phyloP scores from a whole-genome alignment of 2,329 filamentous ascomycete species.

The Fusarium metavorans region DNA sequence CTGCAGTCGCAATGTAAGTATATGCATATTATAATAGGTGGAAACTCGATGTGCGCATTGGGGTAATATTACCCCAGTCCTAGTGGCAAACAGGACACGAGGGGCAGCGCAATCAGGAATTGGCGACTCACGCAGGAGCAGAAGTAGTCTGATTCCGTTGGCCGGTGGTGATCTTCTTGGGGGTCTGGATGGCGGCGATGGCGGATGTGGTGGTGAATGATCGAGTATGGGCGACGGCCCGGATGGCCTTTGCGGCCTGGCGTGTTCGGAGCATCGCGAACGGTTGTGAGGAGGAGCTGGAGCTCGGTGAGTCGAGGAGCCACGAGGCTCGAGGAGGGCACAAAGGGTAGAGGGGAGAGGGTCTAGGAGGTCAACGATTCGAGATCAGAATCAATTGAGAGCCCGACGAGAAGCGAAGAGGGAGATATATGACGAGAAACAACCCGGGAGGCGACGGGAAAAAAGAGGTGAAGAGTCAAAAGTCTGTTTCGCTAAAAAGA shows the following conservation, averaged over 20 bases:
- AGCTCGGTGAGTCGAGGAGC: conserved; percentile 21
- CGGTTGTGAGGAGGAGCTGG: conserved; percentile 23
- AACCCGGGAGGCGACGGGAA: conserved; percentile 22
- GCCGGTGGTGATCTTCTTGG: conserved; percentile 13
- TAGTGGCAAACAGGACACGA: conserved; percentile 14
- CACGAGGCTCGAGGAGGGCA: conserved; percentile 14
- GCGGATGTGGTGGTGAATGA: conserved; percentile 55
- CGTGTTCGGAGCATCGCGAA: conserved; percentile 29
- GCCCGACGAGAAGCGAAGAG: conserved; percentile 7
- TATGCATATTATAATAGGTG: conserved; percentile 15
- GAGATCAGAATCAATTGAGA: conserved; percentile 31
- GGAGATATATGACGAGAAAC: conserved; percentile 16
- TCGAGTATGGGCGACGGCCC: conserved; percentile 56
- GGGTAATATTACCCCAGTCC: conserved; percentile 2
- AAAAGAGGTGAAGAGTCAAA: conserved; percentile 17
- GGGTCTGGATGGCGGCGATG: conserved; percentile 50
- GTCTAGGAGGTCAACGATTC: conserved; percentile 12
- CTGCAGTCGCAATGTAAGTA: conserved; percentile 39
- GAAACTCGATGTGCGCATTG: conserved; percentile 6
- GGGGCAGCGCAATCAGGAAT: conserved; percentile 18
- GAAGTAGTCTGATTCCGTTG: conserved; percentile 28
- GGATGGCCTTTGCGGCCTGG: conserved; percentile 54
- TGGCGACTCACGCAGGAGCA: conserved; percentile 64
- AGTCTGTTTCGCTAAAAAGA: conserved; percentile 22
- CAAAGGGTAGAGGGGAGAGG: conserved; percentile 15